phyloP scores from a whole-genome alignment of 1,284 basidiomycete genomes.

The Hemileia vastatrix region DNA sequence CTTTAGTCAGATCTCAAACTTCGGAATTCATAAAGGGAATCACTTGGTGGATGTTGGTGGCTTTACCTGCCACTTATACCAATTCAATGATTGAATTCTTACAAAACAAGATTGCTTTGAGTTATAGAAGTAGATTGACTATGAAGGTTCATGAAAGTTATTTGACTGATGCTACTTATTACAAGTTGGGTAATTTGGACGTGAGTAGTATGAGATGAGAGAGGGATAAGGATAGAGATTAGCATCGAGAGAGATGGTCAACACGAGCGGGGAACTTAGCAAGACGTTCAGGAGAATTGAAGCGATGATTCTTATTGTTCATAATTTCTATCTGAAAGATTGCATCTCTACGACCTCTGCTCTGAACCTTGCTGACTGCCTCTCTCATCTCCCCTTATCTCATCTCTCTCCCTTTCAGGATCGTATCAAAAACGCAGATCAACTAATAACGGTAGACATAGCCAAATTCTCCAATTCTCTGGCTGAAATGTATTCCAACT shows the following conservation, averaged over 20 bases:
- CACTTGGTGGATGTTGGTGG: conserved; percentile 77
- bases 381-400: too few species aligned
- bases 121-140: conserved; percentile 80
- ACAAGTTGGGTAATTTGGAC: conserved; percentile 80
- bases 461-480: conserved; percentile 83
- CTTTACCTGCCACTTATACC: conserved; percentile 67
- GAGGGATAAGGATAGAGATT: too few species aligned
- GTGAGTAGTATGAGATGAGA: too few species aligned
- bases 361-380: too few species aligned
- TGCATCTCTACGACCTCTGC: too few species aligned
- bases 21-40: conserved; percentile 74
- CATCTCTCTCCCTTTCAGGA: too few species aligned
- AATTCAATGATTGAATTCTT: conserved; percentile 92
- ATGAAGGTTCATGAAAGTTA: conserved; percentile 72
- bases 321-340: too few species aligned
- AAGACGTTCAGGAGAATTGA: too few species aligned
- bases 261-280: too few species aligned
- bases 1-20: conserved; percentile 80
- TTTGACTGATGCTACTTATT: conserved; percentile 68
- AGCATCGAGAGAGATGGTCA: too few species aligned
- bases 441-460: conserved; percentile 94
- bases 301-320: too few species aligned
- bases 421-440: conserved; percentile 89
- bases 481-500: conserved; percentile 84
- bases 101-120: conserved; percentile 83